These are phyloP conservation scores for Hirschfeldia incana DNA, from an alignment of 345 rosid species.

Conservation along the genomic window DNA sequence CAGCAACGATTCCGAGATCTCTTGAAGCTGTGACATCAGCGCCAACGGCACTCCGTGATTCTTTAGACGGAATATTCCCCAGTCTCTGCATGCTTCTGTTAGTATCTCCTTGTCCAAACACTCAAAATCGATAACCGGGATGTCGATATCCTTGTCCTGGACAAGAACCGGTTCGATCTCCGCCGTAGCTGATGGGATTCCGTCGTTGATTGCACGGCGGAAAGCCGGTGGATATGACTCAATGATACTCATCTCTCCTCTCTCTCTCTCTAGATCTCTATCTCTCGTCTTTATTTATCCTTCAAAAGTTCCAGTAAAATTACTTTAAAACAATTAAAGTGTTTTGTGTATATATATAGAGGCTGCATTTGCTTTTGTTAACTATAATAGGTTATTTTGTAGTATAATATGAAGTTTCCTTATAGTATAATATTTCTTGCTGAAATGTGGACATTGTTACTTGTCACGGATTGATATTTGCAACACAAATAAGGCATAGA, in stretches of 20 bases:
- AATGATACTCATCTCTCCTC: conserved; percentile 29
- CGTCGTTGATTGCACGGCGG: conserved; percentile 26
- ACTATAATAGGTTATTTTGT: background rate
- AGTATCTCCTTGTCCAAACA: conserved; percentile 45
- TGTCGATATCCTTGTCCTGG: conserved; percentile 40
- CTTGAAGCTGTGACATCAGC: conserved; percentile 44
- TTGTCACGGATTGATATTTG: conserved; percentile 23
- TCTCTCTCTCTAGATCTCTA: conserved; percentile 11
- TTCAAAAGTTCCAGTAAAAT: background rate
- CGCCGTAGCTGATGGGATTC: background rate
- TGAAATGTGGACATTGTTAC: conserved; percentile 20
- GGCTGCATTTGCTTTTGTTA: conserved; percentile 3
- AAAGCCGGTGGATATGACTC: conserved; percentile 58
- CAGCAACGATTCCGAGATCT: conserved; percentile 46
- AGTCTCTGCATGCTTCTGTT: conserved; percentile 55
- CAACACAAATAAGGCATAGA: conserved; percentile 11
- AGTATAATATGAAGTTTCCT: background rate
- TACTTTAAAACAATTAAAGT: background rate
- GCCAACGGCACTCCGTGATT: conserved; percentile 63
- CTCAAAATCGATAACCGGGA: conserved; percentile 59
- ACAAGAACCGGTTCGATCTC: conserved; percentile 19
- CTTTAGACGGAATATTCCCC: conserved; percentile 74
- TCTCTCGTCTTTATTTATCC: background rate
- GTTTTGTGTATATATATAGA: background rate
- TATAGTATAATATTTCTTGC: background rate